Base-by-base conservation (phyloP, 192 early-diverging fungal species). In the Funneliformis geosporum region DNA sequence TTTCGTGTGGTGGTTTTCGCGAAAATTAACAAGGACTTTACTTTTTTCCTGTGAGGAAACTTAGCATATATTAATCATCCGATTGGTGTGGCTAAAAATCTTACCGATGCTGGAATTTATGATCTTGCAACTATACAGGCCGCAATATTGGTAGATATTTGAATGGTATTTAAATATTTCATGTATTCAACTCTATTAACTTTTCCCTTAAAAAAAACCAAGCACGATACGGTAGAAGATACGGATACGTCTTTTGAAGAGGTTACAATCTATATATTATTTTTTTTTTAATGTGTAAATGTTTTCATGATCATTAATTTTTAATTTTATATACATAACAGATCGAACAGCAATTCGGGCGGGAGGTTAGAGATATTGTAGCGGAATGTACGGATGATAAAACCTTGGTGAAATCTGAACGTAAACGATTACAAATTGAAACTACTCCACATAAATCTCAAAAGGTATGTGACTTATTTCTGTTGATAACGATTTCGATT, bases 191-290 rank as follows among this genome's bases (percentile, higher is more conserved):
- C 4, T 65, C 12, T 33, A 11, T 65, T 65, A n/a, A 65, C 11
- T 68, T 4, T 40, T 8, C 14, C 6, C 16, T 38, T 67, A 14
- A 11, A 18, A 14, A 33, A 7, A n/a, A 55, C n/a, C 38, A 14
- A 79, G 75, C 91, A 92, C 72, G 91, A 92, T 78, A 92, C 91
- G 11, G 87, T 92, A 28, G 91, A 92, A 75, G 91, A 92, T 74
- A 92, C 91, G 5, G 87, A 91, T 59, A 90, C 90, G 33, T 81
- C 89, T 14, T 81, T 87, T 5, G 86, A 88, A n/a, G 91, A 92
- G 78, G 78, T 90, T 69, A 47, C 47, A 73, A 44, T 60, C 23
- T 42, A 39, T n/a, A 5, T 62, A 62, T n/a, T 16, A 65, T 0
- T 4, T 69, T 38, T 60, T 64, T 67, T 25, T 28, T 28, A 39